Evolutionary conservation across 2,329 filamentous ascomycete genomes (phyloP), one percentile per base, ranked within the genome.

Genomic region (Aureobasidium sp.): DNA sequence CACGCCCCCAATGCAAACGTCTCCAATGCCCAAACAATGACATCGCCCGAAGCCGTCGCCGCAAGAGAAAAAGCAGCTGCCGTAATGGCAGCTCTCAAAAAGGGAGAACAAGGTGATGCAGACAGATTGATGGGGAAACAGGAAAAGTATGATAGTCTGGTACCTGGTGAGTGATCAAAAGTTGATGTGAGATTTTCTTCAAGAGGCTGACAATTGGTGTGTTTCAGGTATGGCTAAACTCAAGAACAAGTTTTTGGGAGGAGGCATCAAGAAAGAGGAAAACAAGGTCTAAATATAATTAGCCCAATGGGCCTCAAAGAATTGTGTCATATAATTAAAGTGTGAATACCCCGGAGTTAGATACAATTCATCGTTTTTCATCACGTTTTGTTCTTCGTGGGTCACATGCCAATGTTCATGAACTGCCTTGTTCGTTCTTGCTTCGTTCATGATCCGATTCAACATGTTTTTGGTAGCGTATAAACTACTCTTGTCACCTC

Each of bases 361-460:
- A 44, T 57, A 57, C 39, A 57, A 45, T 44, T 55, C 37, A 16
- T 39, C 27, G 39, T 36, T 48, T 45, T 37, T 58, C 54, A 30
- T 58, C 50, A 30, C 50, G 36, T 54, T 27, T 54, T 44, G 36
- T 54, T 27, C 42, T 44, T 54, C 50, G 37, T 42, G 27, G 36
- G 42, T 34, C 42, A 44, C 54, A 58, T 58, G 54, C 32, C 42
- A 39, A 48, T 47, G 54, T 58, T 58, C 54, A 58, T 58, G 54
- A 48, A 58, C 42, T 21, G 42, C 54, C 54, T 39, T 37, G 36
- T 21, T 55, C n/a, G 27, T 42, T 55, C 13, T 37, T 14, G 41
- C 34, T 47, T 58, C 54, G 13, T 48, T 5, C 54, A 47, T 44
- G 32, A 42, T 10, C 29, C 42, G 5, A 48, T 58, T 6, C 2